Evolutionary conservation across 768 basidiomycete species (phyloP), one percentile per base, ranked within the genome.

Genomic region (Rhizopogon vesiculosus): DNA sequence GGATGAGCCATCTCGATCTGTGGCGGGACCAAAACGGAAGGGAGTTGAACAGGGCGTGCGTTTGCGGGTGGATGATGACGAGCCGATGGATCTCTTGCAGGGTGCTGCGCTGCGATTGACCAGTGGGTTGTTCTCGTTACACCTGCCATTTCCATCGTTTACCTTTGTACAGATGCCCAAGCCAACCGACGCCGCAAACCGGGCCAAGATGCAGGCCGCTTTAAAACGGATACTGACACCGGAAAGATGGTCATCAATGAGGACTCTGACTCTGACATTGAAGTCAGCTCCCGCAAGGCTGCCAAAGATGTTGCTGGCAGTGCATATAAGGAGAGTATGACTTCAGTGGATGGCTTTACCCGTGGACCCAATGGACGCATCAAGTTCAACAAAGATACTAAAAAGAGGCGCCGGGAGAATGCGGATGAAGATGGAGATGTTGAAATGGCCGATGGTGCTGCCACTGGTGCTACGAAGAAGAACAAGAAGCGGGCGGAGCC

Each of bases 331-430:
- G 92, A 97, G 71, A 83, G 78, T 48, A 65, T 96, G 55, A 85
- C 86, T 8, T 93, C 92, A 6, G 85, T 84, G 22, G 96, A 98
- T 69, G 96, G 95, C 19, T 93, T 93, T 74, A 88, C 82, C 3
- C 84, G 95, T 29, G 91, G 92, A 22, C 76, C 85, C 1, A 85
- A 83, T 58, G 97, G 97, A 5, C 84, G 83, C 53, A 72, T 98
- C 67, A 95, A 93, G 70, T 98, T 98, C 74, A 92, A 97, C 76
- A 98, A 97, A 69, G 88, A 96, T 65, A 98, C 93, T 39, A 98
- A 95, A 72, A 94, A 96, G 70, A 85, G 93, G 56, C 74, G 93
- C 57, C 80, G 89, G 49, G 85, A 85, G 51, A 82, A 85, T 56
- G 79, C 78, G 56, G 83, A 83, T 16, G 75, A 74, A 6, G 83